These are phyloP conservation scores for Xylaria longipes DNA, from an alignment of 495 filamentous ascomycete species.

Conservation along the genomic window DNA sequence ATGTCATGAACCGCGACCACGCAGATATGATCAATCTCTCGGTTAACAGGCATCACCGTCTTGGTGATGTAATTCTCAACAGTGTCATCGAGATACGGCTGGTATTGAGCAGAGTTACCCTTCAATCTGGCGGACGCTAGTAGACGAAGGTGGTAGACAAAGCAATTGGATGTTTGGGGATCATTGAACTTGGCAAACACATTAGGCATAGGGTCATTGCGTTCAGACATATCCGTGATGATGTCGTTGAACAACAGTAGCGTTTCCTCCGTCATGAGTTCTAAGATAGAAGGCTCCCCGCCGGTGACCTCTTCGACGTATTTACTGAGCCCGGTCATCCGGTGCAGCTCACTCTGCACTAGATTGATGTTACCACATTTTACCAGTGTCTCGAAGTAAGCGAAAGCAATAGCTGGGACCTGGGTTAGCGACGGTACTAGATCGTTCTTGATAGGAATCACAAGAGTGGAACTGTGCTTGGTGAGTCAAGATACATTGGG, in stretches of 20 bases:
- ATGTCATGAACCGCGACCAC: constrained; percentile 78
- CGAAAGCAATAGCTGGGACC: constrained; percentile 80
- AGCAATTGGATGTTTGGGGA: constrained; percentile 65
- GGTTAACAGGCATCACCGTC: constrained; percentile 73
- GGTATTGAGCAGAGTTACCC: constrained; percentile 69
- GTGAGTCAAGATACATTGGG: neutral
- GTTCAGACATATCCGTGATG: constrained; percentile 58
- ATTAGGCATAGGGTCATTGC: constrained; percentile 61
- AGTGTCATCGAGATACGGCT: constrained; percentile 67
- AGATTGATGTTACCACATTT: constrained; percentile 66
- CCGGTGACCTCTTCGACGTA: constrained; percentile 72
- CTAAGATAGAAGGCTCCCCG: constrained; percentile 69
- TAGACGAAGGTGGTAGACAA: constrained; percentile 74
- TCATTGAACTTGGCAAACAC: constrained; percentile 82
- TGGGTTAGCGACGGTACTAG: constrained; percentile 1
- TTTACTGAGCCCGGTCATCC: constrained; percentile 73
- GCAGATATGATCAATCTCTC: constrained; percentile 90
- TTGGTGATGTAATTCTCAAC: constrained; percentile 74
- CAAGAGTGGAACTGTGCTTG: neutral
- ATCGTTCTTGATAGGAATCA: constrained; percentile 6
- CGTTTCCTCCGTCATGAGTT: constrained; percentile 83
- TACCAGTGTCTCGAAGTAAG: constrained; percentile 87
- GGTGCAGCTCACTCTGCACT: constrained; percentile 69
- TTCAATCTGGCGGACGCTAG: constrained; percentile 90
- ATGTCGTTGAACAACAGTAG: constrained; percentile 67